phyloP scores from a whole-genome alignment of 495 filamentous ascomycete genomes.

The Aspergillus panamensis region DNA sequence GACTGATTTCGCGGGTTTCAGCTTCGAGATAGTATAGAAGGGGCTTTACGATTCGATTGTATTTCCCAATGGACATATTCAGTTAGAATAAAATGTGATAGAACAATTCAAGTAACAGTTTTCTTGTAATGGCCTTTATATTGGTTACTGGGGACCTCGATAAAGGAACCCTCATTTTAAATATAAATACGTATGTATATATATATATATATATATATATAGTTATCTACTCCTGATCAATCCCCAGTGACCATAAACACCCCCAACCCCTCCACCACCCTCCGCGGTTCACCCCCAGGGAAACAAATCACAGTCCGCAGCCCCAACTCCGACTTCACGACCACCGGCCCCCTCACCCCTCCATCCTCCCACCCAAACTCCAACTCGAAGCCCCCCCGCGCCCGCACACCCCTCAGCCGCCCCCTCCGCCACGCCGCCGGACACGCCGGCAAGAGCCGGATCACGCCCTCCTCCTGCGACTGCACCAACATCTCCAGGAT shows the following conservation, averaged over 20 bases:
- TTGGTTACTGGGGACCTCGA: no score
- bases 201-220: no score
- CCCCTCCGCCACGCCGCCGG: constrained; percentile 36
- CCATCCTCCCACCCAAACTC: constrained; percentile 35
- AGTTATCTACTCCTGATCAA: no score
- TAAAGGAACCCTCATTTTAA: no score
- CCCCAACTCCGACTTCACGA: constrained; percentile 18
- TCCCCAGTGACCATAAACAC: neutral
- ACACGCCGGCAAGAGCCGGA: constrained; percentile 44
- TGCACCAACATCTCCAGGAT: constrained; percentile 52
- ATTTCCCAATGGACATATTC: no score
- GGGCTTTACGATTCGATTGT: no score
- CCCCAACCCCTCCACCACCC: constrained; percentile 7
- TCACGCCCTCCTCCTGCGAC: constrained; percentile 41
- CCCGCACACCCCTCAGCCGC: constrained; percentile 35
- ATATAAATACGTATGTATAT: no score
- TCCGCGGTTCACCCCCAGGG: constrained; percentile 20
- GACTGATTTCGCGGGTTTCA: no score
- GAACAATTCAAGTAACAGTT: no score
- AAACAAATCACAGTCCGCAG: constrained; percentile 21
- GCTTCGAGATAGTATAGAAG: no score
- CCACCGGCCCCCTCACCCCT: constrained; percentile 19
- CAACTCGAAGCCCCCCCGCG: constrained; percentile 41
- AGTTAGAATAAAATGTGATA: no score
- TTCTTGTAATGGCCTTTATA: no score